These are phyloP conservation scores for Alloteropsis semialata DNA, from an alignment of 176 grass and related monocot genomes.

Conservation along the genomic window DNA sequence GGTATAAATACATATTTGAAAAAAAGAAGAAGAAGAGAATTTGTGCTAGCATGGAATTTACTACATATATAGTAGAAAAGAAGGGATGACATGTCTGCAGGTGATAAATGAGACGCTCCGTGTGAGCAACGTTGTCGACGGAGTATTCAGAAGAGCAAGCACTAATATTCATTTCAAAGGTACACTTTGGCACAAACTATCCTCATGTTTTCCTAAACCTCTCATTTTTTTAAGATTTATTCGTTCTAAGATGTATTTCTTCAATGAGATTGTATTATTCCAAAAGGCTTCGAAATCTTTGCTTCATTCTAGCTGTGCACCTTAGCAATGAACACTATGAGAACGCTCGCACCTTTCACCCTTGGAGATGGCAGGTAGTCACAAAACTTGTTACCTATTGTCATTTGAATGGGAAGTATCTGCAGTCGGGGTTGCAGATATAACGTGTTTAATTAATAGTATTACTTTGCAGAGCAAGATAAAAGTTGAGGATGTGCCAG, in stretches of 20 bases:
- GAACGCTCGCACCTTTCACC: slow-evolving; percentile 63
- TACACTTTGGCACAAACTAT: slow-evolving; percentile 11
- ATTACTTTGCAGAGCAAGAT: slow-evolving; percentile 44
- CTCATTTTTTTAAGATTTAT: not conserved
- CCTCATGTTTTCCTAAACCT: not conserved
- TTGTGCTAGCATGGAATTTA: not conserved
- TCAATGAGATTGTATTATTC: slow-evolving; percentile 64
- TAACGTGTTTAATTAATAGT: not conserved
- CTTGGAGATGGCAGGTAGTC: slow-evolving; percentile 78
- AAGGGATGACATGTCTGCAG: slow-evolving; percentile 18
- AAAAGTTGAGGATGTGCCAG: slow-evolving; percentile 43
- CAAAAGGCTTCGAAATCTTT: slow-evolving; percentile 83
- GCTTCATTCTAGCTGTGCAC: slow-evolving; percentile 76
- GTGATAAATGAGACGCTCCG: slow-evolving; percentile 89
- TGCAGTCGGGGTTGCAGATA: not conserved
- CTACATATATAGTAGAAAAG: not conserved
- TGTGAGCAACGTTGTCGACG: slow-evolving; percentile 68
- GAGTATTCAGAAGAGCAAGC: slow-evolving; percentile 73
- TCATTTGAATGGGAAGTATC: not conserved
- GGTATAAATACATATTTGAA: not conserved
- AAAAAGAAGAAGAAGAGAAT: not conserved
- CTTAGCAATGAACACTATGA: slow-evolving; percentile 64
- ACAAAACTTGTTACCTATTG: not conserved
- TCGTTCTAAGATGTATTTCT: slow-evolving; percentile 1
- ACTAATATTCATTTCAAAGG: slow-evolving; percentile 81